These are phyloP conservation scores for Globisporangium irregulare DNA, from an alignment of 352 stramenopile species.

Conservation along the genomic window DNA sequence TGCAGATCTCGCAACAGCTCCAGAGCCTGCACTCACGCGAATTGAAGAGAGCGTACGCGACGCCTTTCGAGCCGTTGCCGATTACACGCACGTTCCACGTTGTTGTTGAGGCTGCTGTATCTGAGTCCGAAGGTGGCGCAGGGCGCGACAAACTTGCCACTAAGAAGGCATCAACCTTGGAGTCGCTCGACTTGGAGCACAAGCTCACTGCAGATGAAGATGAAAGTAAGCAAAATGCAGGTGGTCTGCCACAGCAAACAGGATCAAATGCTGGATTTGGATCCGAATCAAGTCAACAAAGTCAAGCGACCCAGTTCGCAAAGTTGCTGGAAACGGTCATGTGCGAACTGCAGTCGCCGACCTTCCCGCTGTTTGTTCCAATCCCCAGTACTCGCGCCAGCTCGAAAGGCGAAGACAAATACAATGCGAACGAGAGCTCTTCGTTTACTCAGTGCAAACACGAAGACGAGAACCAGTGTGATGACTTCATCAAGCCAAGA, in stretches of 20 bases:
- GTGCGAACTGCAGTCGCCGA: conserved; percentile 57
- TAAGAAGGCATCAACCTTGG: neutral
- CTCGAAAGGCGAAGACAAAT: neutral
- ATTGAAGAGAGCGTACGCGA: conserved; percentile 27
- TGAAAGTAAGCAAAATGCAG: conserved; percentile 20
- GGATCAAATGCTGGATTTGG: conserved; percentile 6
- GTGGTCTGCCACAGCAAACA: conserved; percentile 5
- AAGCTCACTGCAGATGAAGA: neutral
- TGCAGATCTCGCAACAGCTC: conserved; percentile 19
- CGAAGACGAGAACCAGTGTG: neutral
- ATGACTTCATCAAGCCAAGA: neutral
- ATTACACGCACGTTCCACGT: conserved; percentile 40
- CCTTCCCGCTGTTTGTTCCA: conserved; percentile 55
- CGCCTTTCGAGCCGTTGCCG: conserved; percentile 36
- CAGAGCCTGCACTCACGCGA: conserved; percentile 19
- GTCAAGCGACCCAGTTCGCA: conserved; percentile 43
- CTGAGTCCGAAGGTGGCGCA: neutral
- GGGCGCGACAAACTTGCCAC: neutral
- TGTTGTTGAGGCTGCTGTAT: conserved; percentile 5
- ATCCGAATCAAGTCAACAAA: conserved; percentile 3
- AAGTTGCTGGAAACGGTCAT: conserved; percentile 40
- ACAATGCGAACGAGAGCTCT: too few species aligned
- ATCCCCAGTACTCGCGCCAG: neutral
- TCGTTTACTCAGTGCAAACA: neutral
- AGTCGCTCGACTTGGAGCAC: neutral